Evolutionary conservation across 2,329 filamentous ascomycete species (phyloP), one percentile per base, ranked within the genome.

Genomic region (Paracorniculantispora psalliotae): DNA sequence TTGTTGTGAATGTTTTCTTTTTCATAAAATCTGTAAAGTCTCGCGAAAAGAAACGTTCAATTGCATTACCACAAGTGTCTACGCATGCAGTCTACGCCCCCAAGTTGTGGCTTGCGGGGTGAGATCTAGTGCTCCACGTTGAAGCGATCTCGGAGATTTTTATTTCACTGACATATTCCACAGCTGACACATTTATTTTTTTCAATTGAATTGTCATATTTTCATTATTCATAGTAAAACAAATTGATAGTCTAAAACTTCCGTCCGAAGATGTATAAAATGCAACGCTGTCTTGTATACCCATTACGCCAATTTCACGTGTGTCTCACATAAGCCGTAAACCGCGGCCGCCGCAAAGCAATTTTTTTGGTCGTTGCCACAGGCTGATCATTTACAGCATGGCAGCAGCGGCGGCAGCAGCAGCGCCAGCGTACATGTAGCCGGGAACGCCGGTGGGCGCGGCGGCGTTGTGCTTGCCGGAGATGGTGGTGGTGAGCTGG

Each of bases 401-500:
- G 41, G 47, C 57, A 5, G 43, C 49, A 30, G 49, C 57, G 0
- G 57, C 57, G 9, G 44, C 51, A n/a, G 63, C 60, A 15, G 61
- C 57, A 2, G 51, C 58, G 3, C 58, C 58, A 5, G 58, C 52
- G 46, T 54, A 55, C 30, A 57, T 51, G 47, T 54, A 55, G 23
- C 55, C 21, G 30, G 56, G 56, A 39, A 50, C 30, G 28, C 35
- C 48, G 2, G 56, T 59, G 17, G 56, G 56, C 3, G 48, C 48
- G 17, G 56, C 46, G 19, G 35, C 55, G 21, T 53, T 26, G 43
- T 49, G 51, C 44, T 63, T 64, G 33, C 66, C 63, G 41, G 61
- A 50, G 58, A 74, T 65, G 46, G 72, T 74, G 26, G 70, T 74
- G 19, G 72, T 74, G 57, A 74, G 63, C 63, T 75, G 69, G 41